Conservation (phyloP, 441 rosid species). For the Gossypium gossypioides region DNA sequence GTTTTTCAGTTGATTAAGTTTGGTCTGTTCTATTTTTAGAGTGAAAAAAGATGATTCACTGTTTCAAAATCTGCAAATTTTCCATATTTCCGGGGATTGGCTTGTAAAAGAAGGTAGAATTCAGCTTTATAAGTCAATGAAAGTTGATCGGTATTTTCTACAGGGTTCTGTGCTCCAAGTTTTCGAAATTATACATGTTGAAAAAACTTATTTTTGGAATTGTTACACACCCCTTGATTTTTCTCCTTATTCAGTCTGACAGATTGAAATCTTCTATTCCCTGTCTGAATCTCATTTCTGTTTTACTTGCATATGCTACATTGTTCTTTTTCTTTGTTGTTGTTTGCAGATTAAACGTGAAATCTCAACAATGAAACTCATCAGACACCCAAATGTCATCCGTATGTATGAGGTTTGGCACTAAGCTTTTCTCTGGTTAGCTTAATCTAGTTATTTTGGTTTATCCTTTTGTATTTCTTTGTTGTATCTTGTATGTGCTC, state of each 20-base stretch:
- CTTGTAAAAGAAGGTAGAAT: neutral
- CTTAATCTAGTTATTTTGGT: neutral
- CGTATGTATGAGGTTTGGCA: conserved; percentile 82
- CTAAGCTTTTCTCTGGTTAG: neutral
- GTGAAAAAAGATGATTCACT: neutral
- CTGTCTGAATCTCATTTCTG: neutral
- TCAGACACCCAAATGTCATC: conserved; percentile 91
- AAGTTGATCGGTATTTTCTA: neutral
- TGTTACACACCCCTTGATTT: neutral
- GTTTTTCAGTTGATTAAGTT: conserved; percentile 1
- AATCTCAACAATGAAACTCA: conserved; percentile 87
- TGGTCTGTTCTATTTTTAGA: neutral
- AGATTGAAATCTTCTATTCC: neutral
- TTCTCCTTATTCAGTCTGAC: neutral
- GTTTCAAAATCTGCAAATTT: neutral
- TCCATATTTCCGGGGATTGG: neutral
- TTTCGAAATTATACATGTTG: neutral
- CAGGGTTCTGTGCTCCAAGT: neutral
- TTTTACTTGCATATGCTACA: neutral
- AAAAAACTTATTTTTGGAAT: neutral
- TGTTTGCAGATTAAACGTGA: conserved; percentile 83
- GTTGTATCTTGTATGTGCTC: neutral
- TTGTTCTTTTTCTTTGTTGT: neutral
- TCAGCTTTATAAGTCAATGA: neutral
- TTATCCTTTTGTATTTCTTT: neutral